Base-by-base conservation (phyloP, 352 stramenopile species). In the Pythium biforme region DNA sequence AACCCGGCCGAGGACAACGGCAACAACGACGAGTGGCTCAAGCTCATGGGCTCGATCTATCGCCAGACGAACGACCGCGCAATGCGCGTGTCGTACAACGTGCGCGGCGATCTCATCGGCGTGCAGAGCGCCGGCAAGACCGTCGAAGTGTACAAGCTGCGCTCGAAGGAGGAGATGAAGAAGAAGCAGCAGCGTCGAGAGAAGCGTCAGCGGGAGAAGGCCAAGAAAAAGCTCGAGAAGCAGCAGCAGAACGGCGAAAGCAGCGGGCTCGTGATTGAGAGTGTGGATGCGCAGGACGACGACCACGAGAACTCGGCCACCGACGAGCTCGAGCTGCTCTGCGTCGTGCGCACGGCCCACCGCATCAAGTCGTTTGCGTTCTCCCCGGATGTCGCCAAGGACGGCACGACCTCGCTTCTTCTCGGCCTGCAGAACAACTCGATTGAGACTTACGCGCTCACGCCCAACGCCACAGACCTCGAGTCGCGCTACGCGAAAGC, bases 111-210 rank as follows among this genome's bases (percentile, higher is more conserved):
- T 51, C 65, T 94, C 27, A 69, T 96, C 22, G 87, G 83, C 34
- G 81, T 89, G 20, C 84, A 93, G 69, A 88, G 81, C 52, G 76
- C 82, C 17, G 90, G 90, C 14, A 97, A 96, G 71, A 90, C 79
- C n/a, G 74, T 98, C 23, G 90, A 98, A 69, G 71, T 98, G 19
- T 98, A 96, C 70, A 83, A 84, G 27, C 59, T 97, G 34, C 88
- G 92, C 0, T 86, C 76, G 5, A 64, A 74, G 5, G 79, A 90
- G 10, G 88, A 98, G 68, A 93, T 93, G 23, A 93, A 90, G 73
- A 97, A 97, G 77, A 98, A 97, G 73, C 85, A 82, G 39, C 91
- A 96, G 70, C 86, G 92, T 66, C 82, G 89, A 8, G 74, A 96
- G 40, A 94, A 96, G 68, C 86, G 92, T 33, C 74, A 80, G 25